Conservation (phyloP, 768 basidiomycete genomes). For the Leucocoprinus leucothites region DNA sequence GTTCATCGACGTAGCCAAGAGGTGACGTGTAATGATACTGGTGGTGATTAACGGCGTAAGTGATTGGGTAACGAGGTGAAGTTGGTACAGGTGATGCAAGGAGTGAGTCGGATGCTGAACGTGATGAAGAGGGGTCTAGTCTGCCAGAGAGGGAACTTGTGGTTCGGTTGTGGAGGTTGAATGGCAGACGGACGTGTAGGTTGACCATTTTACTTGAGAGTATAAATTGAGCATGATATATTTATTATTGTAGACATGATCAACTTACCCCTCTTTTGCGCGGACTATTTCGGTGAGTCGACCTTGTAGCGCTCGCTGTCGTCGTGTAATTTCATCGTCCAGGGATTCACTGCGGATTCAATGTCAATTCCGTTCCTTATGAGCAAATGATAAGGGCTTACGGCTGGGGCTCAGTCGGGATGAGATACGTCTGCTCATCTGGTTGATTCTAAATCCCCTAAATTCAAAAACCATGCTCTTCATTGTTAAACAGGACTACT, state of each 20-base stretch:
- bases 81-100: conserved; percentile 23
- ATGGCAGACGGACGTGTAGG: conserved; percentile 52
- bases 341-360: conserved; percentile 4
- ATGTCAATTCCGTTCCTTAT: neutral
- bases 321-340: conserved; percentile 14
- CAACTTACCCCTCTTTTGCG: conserved; percentile 51
- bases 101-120: conserved; percentile 23
- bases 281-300: conserved; percentile 52
- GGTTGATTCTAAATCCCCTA: conserved; percentile 11
- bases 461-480: neutral
- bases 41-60: conserved; percentile 10
- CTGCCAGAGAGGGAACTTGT: conserved; percentile 13
- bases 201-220: conserved; percentile 59
- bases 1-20: neutral
- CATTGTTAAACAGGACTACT: neutral
- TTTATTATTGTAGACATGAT: no score
- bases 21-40: conserved; percentile 4
- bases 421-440: conserved; percentile 26
- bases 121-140: conserved; percentile 23
- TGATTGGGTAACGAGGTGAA: conserved; percentile 14
- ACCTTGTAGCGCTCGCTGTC: conserved; percentile 48
- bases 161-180: conserved; percentile 49
- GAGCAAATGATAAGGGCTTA: conserved; percentile 10
- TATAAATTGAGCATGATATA: neutral
- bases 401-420: conserved; percentile 21